Base-by-base conservation (phyloP, 2,329 filamentous ascomycete species). In the Ophiostoma himal-ulmi region DNA sequence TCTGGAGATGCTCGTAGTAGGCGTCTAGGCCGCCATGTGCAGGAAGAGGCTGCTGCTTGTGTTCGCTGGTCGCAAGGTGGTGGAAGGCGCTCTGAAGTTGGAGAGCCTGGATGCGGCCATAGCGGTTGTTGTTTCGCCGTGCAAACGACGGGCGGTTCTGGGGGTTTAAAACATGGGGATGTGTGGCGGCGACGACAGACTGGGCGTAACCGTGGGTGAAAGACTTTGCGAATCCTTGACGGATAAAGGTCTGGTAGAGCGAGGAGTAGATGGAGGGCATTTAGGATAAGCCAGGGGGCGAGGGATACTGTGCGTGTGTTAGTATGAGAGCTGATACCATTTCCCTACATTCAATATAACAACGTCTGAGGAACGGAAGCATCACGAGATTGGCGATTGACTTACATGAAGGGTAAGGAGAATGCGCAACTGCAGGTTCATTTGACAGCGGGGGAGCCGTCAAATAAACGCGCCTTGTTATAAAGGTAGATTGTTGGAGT, bases 161-260 rank as follows among this genome's bases (percentile, higher is more conserved):
- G 79, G 83, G 89, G 85, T 89, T 93, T 86, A 85, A 88, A 86
- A 83, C 91, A 89, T 86, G 84, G 70, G 86, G 87, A 74, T 97
- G 93, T 74, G 93, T 93, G 77, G 93, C 94, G 78, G 95, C 95
- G 82, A 99, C 93, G 82, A 98, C 91, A 74, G 94, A 97, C 81
- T 98, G 94, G 77, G 94, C 94, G 87, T 97, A 98, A 82, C 94
- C 94, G 88, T 98, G 93, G 80, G 93, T 94, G 81, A 98, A 91
- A 78, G 94, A 93, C 85, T 98, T 98, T 79, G 92, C 90, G 83
- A 97, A 91, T 90, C 92, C 94, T 87, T 94, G 92, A 85, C 95
- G 94, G 88, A 96, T 93, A 86, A 98, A 92, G 85, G 86, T 89
- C 83, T 88, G 85, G 82, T 88, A 89, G 75, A 90, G 82, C 78